Base-by-base conservation (phyloP, 176 grass and related monocot species). In the Musa troglodytarum region DNA sequence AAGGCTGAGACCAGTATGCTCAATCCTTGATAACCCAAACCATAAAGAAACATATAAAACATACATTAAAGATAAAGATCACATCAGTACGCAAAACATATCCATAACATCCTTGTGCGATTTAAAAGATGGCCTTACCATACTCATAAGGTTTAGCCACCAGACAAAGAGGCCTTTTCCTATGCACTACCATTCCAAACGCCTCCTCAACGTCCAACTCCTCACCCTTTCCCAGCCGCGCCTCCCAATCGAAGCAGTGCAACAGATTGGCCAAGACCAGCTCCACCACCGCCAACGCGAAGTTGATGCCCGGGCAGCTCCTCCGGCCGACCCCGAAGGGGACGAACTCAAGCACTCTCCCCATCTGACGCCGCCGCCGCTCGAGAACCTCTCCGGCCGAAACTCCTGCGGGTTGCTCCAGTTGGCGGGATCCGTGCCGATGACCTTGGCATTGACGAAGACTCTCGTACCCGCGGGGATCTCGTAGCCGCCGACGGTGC, bases 251-350 rank as follows among this genome's bases (percentile, higher is more conserved):
- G 10, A 96, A 96, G 70, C 78, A 77, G 14, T 87, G 75, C 21
- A 96, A 78, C 51, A 96, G 21, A 55, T 96, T 96, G 20, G 92
- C 89, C 20, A 96, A 75, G 16, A 79, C 68, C 51, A 96, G 78
- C 79, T 96, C 89, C 50, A 92, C 80, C 7, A 82, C 70, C 26
- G 77, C 67, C 26, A 82, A 66, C 21, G 81, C 85, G 68, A 92
- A 96, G 50, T 86, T 86, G 53, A 85, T 84, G 23, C 86, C 92
- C 21, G 92, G 89, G 77, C 92, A 92, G 53, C 65, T 92, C 55
- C 89, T 81, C 77, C 86, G 49, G 1, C 92, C 84, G 34, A 83
- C 21, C 67, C 92, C 92, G 74, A 96, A 96, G 22, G 92, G 86
- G 50, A 89, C 76, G 1, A 96, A 72, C 4, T 24, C 25, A 89